Evolutionary conservation across 805 yeast species (phyloP), one percentile per base, ranked within the genome.

Genomic region (Hemisphaericaspora nanyangensis): DNA sequence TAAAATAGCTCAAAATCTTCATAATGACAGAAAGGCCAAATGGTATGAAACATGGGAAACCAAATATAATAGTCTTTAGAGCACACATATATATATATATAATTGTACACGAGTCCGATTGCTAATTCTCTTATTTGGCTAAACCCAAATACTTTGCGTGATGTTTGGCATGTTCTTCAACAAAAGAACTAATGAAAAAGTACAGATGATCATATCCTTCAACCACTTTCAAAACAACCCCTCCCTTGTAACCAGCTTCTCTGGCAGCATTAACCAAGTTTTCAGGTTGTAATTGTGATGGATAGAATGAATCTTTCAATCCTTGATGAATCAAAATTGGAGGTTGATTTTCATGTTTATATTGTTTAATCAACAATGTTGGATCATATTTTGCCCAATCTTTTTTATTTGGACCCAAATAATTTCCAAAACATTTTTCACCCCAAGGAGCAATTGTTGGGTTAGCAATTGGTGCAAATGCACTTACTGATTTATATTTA

Each of bases 191-290:
- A 40, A 91, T 74, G 59, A 89, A 91, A 62, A 76, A 93, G 68
- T 90, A 91, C 35, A 90, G 82, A 58, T 91, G 99, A 55, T 93
- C 97, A 55, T 80, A 91, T 4, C 90, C 96, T 1, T 85, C 89
- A 15, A 77, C 95, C 26, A 78, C 52, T 20, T 77, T 65, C 35
- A 85, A 60, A 22, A 76, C 67, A 42, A 91, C 72, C 39, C 76
- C 70, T 4, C 79, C 85, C 42, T 74, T 75, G 61, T 82, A 82
- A 6, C 63, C 60, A 1, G 85, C 66, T 22, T 73, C 76, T 49
- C 77, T 68, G 5, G 82, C 72, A 7, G 84, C 83, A 35, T 71
- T 76, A 7, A 74, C 72, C 10, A 93, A 71, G 49, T 77, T 75
- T 48, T 85, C 89, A 3, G 95, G 95, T 47, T 79, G 76, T 56